These are phyloP conservation scores for Gossypium bickii DNA, from an alignment of 345 rosid species.

Conservation along the genomic window DNA sequence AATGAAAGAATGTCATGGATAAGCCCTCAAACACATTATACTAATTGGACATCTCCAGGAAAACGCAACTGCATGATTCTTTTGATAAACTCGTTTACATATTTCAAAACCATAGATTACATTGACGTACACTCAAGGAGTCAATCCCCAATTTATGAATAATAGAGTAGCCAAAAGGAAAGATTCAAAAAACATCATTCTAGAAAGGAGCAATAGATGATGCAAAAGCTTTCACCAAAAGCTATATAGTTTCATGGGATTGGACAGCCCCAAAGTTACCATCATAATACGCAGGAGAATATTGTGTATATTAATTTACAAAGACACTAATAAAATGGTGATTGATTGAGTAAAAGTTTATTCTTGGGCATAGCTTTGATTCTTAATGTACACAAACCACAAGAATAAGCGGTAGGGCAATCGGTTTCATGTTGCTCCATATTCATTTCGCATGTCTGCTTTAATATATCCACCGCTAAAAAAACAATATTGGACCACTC, in stretches of 20 bases:
- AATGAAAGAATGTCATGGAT: neutral
- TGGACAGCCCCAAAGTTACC: neutral
- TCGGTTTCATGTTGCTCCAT: neutral
- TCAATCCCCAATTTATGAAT: too few relatives aligned
- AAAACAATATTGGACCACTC: neutral
- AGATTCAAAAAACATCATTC: neutral
- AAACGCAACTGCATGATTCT: neutral
- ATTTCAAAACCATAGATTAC: neutral
- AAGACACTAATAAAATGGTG: neutral
- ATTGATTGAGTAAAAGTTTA: neutral
- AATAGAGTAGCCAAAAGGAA: too few relatives aligned
- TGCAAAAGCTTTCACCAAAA: neutral
- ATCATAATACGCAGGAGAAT: neutral
- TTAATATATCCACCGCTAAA: neutral
- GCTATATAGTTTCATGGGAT: neutral
- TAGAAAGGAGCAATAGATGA: neutral
- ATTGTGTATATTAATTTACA: neutral
- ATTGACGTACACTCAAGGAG: too few relatives aligned
- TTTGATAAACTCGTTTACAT: neutral
- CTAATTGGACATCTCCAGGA: neutral
- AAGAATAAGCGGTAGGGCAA: neutral
- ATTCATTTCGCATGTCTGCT: slow-evolving; percentile 11
- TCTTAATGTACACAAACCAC: neutral
- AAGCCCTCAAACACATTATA: neutral
- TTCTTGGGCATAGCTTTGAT: neutral